Conservation (phyloP, 345 rosid species). For the Rhizophora apiculata region DNA sequence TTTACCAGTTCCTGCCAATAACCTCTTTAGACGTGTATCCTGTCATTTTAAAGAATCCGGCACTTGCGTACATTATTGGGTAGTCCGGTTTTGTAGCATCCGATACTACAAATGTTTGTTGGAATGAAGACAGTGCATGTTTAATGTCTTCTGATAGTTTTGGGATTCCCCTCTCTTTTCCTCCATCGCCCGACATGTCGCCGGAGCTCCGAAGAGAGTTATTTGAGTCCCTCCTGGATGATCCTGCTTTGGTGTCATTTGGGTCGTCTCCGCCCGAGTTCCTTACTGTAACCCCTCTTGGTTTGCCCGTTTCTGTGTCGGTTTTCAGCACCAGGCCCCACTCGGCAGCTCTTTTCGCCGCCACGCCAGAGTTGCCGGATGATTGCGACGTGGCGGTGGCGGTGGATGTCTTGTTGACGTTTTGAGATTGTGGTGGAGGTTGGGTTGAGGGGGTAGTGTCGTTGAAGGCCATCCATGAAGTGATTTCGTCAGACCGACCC, state of each 20-base stretch:
- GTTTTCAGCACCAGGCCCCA: conserved; percentile 93
- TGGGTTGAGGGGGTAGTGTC: conserved; percentile 34
- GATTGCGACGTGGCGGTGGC: conserved; percentile 15
- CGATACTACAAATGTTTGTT: conserved; percentile 92
- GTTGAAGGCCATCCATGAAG: conserved; percentile 94
- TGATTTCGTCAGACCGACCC: conserved; percentile 44
- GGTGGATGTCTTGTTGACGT: not conserved
- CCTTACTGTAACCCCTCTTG: conserved; percentile 67
- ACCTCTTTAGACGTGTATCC: conserved; percentile 93
- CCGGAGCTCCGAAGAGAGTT: conserved; percentile 79
- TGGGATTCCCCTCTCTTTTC: conserved; percentile 48
- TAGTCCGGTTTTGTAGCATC: conserved; percentile 90
- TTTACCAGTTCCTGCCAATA: conserved; percentile 89
- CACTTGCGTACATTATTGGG: conserved; percentile 95
- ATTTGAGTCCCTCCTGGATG: conserved; percentile 57
- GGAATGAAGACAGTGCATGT: conserved; percentile 80
- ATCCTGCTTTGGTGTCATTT: conserved; percentile 27
- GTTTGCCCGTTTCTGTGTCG: conserved; percentile 75
- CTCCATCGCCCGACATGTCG: conserved; percentile 45
- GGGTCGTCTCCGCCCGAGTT: conserved; percentile 77
- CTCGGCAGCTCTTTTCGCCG: conserved; percentile 90
- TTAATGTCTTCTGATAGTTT: conserved; percentile 74
- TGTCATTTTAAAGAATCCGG: conserved; percentile 95
- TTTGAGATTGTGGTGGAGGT: conserved; percentile 13
- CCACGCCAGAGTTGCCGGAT: conserved; percentile 46